Base-by-base conservation (phyloP, 768 basidiomycete species). In the Cytidiella melzeri region DNA sequence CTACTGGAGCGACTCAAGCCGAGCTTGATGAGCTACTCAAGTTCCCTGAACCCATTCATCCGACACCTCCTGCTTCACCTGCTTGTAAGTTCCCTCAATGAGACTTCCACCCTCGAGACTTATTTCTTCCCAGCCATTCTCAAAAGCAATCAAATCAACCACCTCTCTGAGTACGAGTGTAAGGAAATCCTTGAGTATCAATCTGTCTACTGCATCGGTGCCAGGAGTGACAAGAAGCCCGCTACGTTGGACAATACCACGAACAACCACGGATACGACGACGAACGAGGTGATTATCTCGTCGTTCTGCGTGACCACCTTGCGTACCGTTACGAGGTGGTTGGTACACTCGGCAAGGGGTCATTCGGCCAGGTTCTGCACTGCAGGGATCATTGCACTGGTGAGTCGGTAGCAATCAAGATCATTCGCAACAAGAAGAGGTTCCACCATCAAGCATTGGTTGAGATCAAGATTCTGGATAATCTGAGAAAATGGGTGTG, bases 401-500 rank as follows among this genome's bases (percentile, higher is more conserved):
- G 96, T 9, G 80, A 89, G 59, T 93, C 92, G n/a, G 91, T 98
- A 9, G 96, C 96, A 15, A 84, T 99, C 71, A 99, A 99, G 76
- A 98, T 99, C 54, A 98, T 99, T 59, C 83, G 96, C 36, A 98
- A 98, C 73, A 98, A 97, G 76, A 97, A 98, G 68, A 79, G 96
- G 42, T 98, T 98, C 73, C 94, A 98, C 65, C 91, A 95, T 60
- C 96, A 98, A 66, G 96, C 95, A 1, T 67, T 98, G 39, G 94
- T 98, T n/a, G 96, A 98, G 70, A 95, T 98, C 69, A 97, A 97
- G 70, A 97, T 99, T 50, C 71, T 99, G 54, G 92, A 97, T 58
- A 97, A 90, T 64, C 74, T 98, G 57, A 82, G 89, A 25, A 92
- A 94, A 88, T 98, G 96, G 96, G 94, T 92, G 59, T 50, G 85